Evolutionary conservation across 106 monocot genomes (phyloP).

Genomic region (Platanthera zijinensis): DNA sequence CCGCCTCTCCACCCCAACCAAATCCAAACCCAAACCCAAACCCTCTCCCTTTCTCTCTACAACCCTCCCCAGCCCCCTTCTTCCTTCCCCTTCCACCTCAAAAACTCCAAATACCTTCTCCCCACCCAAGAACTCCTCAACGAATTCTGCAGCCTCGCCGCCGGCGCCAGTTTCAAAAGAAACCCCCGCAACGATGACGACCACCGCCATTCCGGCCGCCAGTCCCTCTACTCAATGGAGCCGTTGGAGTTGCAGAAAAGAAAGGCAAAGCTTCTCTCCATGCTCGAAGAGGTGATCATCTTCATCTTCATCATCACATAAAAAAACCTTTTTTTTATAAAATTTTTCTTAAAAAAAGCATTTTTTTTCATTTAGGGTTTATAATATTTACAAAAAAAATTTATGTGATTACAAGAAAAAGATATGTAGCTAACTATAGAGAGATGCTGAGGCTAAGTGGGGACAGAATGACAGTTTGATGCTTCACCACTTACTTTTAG

Average conservation of each 20-base stretch:
- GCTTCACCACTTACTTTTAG: constrained; percentile 30
- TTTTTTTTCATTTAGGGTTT: neutral
- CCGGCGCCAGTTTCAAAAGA: neutral
- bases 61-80: constrained; percentile 6
- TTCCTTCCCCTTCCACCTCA: constrained; percentile 18
- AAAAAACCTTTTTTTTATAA: too few relatives aligned
- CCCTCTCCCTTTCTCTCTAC: constrained; percentile 22
- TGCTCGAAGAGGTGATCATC: constrained; percentile 56
- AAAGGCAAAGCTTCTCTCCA: constrained; percentile 42
- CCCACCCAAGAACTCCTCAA: constrained; percentile 45
- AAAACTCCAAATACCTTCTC: constrained; percentile 35
- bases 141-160: constrained; percentile 46
- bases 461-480: constrained; percentile 35
- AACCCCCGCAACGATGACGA: neutral
- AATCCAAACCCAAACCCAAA: constrained; percentile 1
- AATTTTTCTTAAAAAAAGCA: too few relatives aligned
- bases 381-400: neutral
- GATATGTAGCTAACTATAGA: constrained; percentile 3
- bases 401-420: constrained; percentile 1
- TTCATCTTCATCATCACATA: too few relatives aligned
- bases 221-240: constrained; percentile 40
- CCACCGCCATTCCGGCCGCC: neutral
- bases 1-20: neutral
- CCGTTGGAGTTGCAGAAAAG: constrained; percentile 49
- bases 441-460: constrained; percentile 12